Base-by-base conservation (phyloP, 306 rosid genomes). In the Lathyrus sativus region DNA sequence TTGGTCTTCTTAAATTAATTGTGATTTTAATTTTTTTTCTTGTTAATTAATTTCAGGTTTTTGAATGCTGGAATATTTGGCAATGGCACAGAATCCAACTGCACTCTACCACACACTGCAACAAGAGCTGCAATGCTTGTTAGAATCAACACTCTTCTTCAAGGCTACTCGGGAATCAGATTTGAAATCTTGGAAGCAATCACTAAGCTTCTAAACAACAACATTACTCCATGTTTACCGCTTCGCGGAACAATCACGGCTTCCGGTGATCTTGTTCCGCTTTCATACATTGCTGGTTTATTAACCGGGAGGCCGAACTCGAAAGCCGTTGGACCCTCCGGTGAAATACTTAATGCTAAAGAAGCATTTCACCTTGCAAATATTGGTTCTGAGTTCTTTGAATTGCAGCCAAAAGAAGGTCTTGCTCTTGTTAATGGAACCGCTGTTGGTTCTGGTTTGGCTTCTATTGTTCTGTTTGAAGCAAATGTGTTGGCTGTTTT, bases 1-100 rank as follows among this genome's bases (percentile, higher is more conserved):
- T n/a, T 31, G 35, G 1, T 5, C 6, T 5, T 5, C 5, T 31
- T 31, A 31, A 5, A 31, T 31, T 33, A 33, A 5, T 33, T 33
- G 38, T 6, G 2, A 33, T 33, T 33, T 6, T 35, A 35, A 35
- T 10, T 53, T 53, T 15, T 24, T 7, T 19, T 53, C 3, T 9
- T 4, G n/a, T 9, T 39, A 2, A 6, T 57, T 42, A 14, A 13
- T 19, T 83, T 18, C 77, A 90, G 98, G 76, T 89, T 92, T 48
- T 80, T 92, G 87, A 92, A 92, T 12, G 91, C 95, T 76, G 98
- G 98, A 39, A 85, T 92, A 37, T 89, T 89, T 62, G 96, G 98
- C 61, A 79, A 72, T 15, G 88, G 91, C 3, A 86, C 85, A 13
- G 95, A 89, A 46, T 48, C 95, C 0, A 69, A 76, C 9, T 92